Evolutionary conservation across 352 stramenopile genomes (phyloP), one percentile per base, ranked within the genome.

Genomic region (Pythium chondricola): DNA sequence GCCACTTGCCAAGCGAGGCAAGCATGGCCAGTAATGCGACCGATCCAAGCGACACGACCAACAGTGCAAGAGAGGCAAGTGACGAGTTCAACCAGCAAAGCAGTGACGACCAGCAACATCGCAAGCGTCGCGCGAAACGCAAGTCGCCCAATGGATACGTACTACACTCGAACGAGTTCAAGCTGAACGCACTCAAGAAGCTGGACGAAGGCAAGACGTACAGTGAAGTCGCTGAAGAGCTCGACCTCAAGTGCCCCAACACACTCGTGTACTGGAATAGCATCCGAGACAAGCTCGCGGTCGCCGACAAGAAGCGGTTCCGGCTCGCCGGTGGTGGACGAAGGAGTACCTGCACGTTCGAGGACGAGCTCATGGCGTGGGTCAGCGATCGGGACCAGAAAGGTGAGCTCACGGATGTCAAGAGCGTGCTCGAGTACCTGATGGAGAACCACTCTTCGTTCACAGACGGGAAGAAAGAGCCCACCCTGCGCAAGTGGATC

Each of bases 131-230:
- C 6, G 48, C 69, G 3, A 88, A 86, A 36, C 63, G 73, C 10
- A 69, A 67, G 18, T 77, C 54, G 4, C 59, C 71, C 6, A 64
- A 73, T n/a, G 67, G 75, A 4, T 85, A 88, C 53, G 73, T 79
- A 43, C 58, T 84, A 7, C 75, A 86, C 50, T 88, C 75, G 33
- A 87, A 90, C 44, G 78, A 87, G 48, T 88, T 88, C 50, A 90
- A 90, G 52, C 49, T 90, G 18, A 83, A 85, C 3, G 78, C 78
- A 17, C 43, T 90, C 6, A 76, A 70, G 44, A 69, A 71, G 55
- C 39, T 90, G 27, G 78, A 90, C 30, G 71, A 83, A 55, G 78
- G 75, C 20, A 84, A 83, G 43, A 86, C 59, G 14, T 58, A 81
- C 22, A 58, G 63, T 9, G 61, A 88, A 44, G 73, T 90, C 26